Evolutionary conservation across 208 protist species (phyloP), one percentile per base, ranked within the genome.

Genomic region (Crithidia acanthocephali): DNA sequence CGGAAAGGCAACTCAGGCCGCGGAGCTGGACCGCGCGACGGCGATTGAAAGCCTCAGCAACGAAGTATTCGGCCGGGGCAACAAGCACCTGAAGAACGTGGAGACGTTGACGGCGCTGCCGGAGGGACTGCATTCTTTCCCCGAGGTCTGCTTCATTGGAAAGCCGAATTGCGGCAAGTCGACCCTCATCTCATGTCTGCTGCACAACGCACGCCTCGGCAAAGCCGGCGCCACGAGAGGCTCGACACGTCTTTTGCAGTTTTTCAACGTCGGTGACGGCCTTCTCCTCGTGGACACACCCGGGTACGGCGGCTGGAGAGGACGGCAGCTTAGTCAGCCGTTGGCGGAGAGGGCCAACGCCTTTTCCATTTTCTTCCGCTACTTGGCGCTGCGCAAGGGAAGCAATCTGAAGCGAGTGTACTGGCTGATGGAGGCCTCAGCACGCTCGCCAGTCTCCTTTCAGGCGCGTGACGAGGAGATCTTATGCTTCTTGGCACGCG

Each of bases 121-220:
- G 18, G 90, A 97, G 77, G 93, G 93, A 11, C 67, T 95, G 33
- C 86, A 93, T 63, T 97, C 93, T 1, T 94, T 92, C 67, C 93
- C 93, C 0, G 90, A 97, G 67, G 87, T 97, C 37, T 95, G 93
- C 68, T 94, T 97, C 60, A 94, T 95, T 57, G 93, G 93, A 16
- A 93, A 94, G 68, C 90, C 93, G 1, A 95, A 91, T 57, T 83
- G 81, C 44, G 93, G 93, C 35, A 97, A 97, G 75, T 97, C 93
- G 10, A 87, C 86, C 16, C 79, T 97, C 11, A 86, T 97, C 55
- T 91, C 90, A 0, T 88, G 79, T 40, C 74, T 97, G 16, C 67
- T 94, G 27, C 90, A 90, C 73, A 97, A 97, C 61, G 71, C 44
- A n/a, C 76, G 76, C 16, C 68, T 97, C 11, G 93, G 80, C 7